Evolutionary conservation across 371 early-diverging fungal species (phyloP), one percentile per base, ranked within the genome.

Genomic region (Mucor racemosus): DNA sequence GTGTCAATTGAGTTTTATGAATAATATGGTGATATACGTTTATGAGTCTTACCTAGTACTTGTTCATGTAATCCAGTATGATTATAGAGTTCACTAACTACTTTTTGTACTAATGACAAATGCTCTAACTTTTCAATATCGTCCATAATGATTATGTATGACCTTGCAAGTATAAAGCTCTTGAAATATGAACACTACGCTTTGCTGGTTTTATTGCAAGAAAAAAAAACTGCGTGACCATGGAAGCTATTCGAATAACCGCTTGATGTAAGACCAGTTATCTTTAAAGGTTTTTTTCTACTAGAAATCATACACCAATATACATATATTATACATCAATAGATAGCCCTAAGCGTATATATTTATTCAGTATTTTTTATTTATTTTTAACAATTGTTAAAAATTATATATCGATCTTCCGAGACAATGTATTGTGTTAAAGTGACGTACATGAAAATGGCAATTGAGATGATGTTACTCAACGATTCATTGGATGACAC

Each of bases 31-130:
- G 50, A 9, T 3, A 13, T 50, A 26, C 9, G 50, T 50, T 50
- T 53, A n/a, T 17, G 17, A 17, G 44, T 0, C 38, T n/a, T 82
- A 86, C 89, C 89, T 58, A 88, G 60, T 8, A 83, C 90, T 77
- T 94, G 95, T 80, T 97, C 98, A 60, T 89, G 88, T 64, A 97
- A 81, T n/a, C 94, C 96, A 13, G 89, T 91, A 74, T 98, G 98
- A 77, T 97, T 98, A 53, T 89, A 75, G 33, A 99, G 81, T 78
- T 99, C 99, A 67, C 86, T 91, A 34, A 93, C 86, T 62, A 98
- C 89, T 77, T 96, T 95, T 73, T 90, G 88, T n/a, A 98, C 93
- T 57, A 98, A 83, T 56, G 95, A 92, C 60, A 96, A 86, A 63
- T 91, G 86, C 74, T 97, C 99, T 33, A 98, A 87, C 71, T 92